Evolutionary conservation across 1,139 yeast genomes (phyloP).

Genomic region (Geotrichum histeridarum): DNA sequence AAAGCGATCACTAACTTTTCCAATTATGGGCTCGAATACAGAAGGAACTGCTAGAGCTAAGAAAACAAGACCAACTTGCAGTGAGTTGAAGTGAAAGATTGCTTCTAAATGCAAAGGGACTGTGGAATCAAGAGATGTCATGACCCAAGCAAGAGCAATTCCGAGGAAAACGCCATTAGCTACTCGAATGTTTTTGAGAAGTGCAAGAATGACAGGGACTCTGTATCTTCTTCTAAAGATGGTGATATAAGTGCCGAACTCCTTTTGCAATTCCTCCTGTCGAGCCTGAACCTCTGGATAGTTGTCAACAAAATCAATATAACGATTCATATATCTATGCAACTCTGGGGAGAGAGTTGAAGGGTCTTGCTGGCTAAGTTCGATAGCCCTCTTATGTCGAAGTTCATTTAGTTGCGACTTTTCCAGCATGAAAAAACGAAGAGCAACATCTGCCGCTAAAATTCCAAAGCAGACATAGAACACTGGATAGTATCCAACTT

Average conservation of each 20-base stretch:
- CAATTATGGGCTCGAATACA: slow-evolving; percentile 35
- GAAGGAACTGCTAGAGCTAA: slow-evolving; percentile 36
- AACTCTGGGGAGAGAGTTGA: slow-evolving; percentile 3
- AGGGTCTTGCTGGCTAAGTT: slow-evolving; percentile 8
- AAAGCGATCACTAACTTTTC: slow-evolving; percentile 31
- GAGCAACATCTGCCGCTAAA: slow-evolving; percentile 32
- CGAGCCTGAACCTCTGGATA: neutral
- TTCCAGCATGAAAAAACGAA: slow-evolving; percentile 36
- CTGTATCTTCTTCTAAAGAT: slow-evolving; percentile 12
- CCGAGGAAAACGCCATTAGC: slow-evolving; percentile 29
- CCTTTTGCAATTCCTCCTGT: slow-evolving; percentile 9
- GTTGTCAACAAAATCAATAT: neutral
- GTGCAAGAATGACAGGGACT: slow-evolving; percentile 26
- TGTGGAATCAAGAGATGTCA: slow-evolving; percentile 36
- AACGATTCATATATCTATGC: slow-evolving; percentile 5
- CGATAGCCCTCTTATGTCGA: slow-evolving; percentile 14
- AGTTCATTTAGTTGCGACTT: slow-evolving; percentile 16
- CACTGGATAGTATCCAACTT: slow-evolving; percentile 36
- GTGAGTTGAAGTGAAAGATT: slow-evolving; percentile 33
- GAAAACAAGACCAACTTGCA: slow-evolving; percentile 34
- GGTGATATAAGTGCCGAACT: slow-evolving; percentile 6
- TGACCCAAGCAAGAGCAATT: slow-evolving; percentile 33
- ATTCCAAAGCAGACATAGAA: slow-evolving; percentile 36
- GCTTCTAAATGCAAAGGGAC: slow-evolving; percentile 34
- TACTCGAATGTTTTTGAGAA: slow-evolving; percentile 27